Percentiles rank a stretch among this genome's conserved stretches.
Conservation (phyloP, 192 early-diverging fungal species). For the Podila epicladia region DNA sequence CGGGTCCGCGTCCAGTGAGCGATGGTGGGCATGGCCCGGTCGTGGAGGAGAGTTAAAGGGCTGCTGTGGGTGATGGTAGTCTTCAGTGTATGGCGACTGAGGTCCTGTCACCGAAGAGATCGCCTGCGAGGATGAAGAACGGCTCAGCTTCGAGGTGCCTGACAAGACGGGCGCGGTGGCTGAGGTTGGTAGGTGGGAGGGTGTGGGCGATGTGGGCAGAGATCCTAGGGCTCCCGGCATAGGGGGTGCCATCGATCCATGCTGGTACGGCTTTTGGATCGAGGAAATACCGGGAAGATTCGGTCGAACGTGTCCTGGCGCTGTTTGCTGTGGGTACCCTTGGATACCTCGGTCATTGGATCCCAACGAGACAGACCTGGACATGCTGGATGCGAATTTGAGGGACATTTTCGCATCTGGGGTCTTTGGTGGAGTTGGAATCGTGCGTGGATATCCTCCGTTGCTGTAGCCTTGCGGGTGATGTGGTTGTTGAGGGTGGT, state of each 20-base stretch:
- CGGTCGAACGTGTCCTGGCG: conserved; percentile 22
- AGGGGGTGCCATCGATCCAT: neutral
- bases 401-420: conserved; percentile 35
- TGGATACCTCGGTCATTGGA: conserved; percentile 17
- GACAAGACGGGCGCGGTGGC: neutral
- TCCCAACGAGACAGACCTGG: conserved; percentile 32
- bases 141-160: conserved; percentile 8
- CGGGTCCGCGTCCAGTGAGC: conserved; percentile 36
- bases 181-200: conserved; percentile 12
- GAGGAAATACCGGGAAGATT: conserved; percentile 36
- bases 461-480: conserved; percentile 19
- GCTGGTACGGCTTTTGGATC: conserved; percentile 23
- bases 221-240: conserved; percentile 9
- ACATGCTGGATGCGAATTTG: conserved; percentile 41
- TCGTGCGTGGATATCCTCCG: conserved; percentile 23
- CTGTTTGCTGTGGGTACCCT: conserved; percentile 13
- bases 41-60: neutral
- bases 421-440: conserved; percentile 47
- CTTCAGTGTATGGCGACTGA: neutral
- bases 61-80: neutral
- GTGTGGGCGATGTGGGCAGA: conserved; percentile 8
- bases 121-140: conserved; percentile 21
- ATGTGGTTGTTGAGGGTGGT: conserved; percentile 11
- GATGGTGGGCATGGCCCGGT: conserved; percentile 40
- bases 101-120: conserved; percentile 1